These are phyloP conservation scores for Mycena haematopus DNA, from an alignment of 768 basidiomycete species.

Conservation along the genomic window DNA sequence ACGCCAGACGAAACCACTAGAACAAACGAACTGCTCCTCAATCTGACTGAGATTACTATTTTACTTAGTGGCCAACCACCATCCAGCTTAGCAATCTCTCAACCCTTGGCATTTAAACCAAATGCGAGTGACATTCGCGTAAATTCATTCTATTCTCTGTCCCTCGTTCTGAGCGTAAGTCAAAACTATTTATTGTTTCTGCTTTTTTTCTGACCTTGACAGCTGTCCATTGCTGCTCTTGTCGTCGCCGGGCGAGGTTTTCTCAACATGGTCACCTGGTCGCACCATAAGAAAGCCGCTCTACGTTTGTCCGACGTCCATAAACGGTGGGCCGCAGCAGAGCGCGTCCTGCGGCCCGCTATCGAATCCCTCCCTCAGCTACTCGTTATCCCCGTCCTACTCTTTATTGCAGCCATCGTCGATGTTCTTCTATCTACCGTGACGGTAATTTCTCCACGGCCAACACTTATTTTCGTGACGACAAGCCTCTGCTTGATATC, in stretches of 20 bases:
- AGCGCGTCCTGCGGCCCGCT: conserved; percentile 20
- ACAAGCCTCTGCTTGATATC: conserved; percentile 13
- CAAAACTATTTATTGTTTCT: no score
- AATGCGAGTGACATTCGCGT: conserved; percentile 18
- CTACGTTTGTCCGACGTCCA: conserved; percentile 23
- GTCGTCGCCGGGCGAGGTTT: conserved; percentile 27
- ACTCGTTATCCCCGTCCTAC: conserved; percentile 26
- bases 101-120: conserved; percentile 10
- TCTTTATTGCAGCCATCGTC: conserved; percentile 25
- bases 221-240: conserved; percentile 29
- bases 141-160: conserved; percentile 27
- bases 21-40: conserved; percentile 19
- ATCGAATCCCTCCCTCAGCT: conserved; percentile 25
- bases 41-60: conserved; percentile 19
- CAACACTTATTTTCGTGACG: conserved; percentile 8
- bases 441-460: neutral
- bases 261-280: conserved; percentile 26
- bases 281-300: conserved; percentile 12
- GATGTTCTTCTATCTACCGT: conserved; percentile 22
- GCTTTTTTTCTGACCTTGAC: neutral
- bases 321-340: conserved; percentile 19
- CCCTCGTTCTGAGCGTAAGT: conserved; percentile 27
- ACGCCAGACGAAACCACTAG: neutral
- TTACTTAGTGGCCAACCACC: neutral
- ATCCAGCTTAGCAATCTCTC: neutral